Percentiles rank a stretch among this genome's conserved stretches.
phyloP scores from a whole-genome alignment of 805 yeast genomes.

The Ogataea dorogensis region DNA sequence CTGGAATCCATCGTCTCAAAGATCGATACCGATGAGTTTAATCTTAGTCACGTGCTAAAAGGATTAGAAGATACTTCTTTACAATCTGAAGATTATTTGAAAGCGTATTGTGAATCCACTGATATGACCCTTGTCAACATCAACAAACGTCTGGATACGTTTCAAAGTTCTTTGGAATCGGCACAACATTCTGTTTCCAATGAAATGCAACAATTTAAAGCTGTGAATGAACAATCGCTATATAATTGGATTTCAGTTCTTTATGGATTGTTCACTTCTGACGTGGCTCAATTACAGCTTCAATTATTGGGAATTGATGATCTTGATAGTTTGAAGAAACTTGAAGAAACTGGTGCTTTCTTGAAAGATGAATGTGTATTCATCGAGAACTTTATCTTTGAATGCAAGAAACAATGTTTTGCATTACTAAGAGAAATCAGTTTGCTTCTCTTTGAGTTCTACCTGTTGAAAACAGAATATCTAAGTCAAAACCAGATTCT shows the following conservation, averaged over 20 bases:
- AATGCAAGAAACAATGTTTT: conserved; percentile 28
- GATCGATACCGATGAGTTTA: conserved; percentile 1
- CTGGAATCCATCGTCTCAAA: conserved; percentile 5
- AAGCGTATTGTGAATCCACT: conserved; percentile 20
- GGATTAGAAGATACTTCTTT: conserved; percentile 11
- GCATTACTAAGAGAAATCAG: conserved; percentile 26
- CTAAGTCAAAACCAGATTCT: conserved; percentile 18
- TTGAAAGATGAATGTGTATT: conserved; percentile 23
- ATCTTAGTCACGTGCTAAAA: conserved; percentile 13
- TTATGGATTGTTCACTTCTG: conserved; percentile 29
- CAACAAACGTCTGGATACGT: conserved; percentile 16
- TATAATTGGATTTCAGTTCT: conserved; percentile 31
- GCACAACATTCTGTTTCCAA: conserved; percentile 6
- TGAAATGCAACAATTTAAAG: conserved; percentile 14
- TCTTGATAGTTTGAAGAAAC: conserved; percentile 20
- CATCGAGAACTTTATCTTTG: conserved; percentile 20
- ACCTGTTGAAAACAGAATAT: conserved; percentile 23
- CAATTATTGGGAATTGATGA: conserved; percentile 28
- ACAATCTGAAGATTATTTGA: conserved; percentile 12
- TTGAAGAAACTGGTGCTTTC: conserved; percentile 25
- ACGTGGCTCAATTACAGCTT: conserved; percentile 24
- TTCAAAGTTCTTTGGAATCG: conserved; percentile 6
- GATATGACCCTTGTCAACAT: conserved; percentile 24
- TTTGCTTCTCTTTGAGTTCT: conserved; percentile 28
- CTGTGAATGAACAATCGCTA: conserved; percentile 23